Percentiles rank a stretch among this genome's conserved stretches.
These are phyloP conservation scores for Metschnikowia santaceciliae DNA, from an alignment of 805 yeast genomes.

Conservation along the genomic window DNA sequence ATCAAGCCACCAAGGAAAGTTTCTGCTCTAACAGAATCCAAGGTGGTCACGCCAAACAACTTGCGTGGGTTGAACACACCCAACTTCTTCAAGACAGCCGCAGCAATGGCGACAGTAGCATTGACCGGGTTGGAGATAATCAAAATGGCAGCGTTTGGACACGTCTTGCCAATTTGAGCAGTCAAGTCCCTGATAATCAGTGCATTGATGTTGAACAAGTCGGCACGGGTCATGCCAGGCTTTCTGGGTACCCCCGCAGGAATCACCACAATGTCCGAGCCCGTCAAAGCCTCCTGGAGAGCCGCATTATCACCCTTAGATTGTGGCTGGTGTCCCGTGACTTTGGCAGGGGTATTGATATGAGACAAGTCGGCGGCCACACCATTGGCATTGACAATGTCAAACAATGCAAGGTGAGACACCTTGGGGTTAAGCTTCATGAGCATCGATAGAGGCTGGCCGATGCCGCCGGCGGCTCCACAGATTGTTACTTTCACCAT, in stretches of 20 bases:
- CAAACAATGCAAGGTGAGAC: constrained; percentile 37
- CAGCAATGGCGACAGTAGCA: constrained; percentile 47
- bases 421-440: constrained; percentile 39
- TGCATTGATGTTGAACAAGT: constrained; percentile 45
- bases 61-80: constrained; percentile 45
- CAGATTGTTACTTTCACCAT: constrained; percentile 47
- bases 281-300: constrained; percentile 33
- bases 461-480: constrained; percentile 49
- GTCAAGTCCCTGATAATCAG: constrained; percentile 42
- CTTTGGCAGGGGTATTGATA: constrained; percentile 37
- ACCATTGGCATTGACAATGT: constrained; percentile 43
- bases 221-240: constrained; percentile 48
- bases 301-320: constrained; percentile 37
- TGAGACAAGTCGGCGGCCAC: constrained; percentile 46
- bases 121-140: constrained; percentile 46
- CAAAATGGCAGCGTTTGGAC: constrained; percentile 42
- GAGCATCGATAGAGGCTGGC: constrained; percentile 44
- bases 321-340: constrained; percentile 39
- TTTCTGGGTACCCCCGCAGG: constrained; percentile 49
- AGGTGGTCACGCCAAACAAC: constrained; percentile 45
- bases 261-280: constrained; percentile 38
- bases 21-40: constrained; percentile 45
- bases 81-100: constrained; percentile 43
- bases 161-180: constrained; percentile 34
- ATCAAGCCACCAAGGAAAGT: constrained; percentile 40